Evolutionary conservation across 2,329 filamentous ascomycete species (phyloP).

Genomic region (Verticillium dahliae): DNA sequence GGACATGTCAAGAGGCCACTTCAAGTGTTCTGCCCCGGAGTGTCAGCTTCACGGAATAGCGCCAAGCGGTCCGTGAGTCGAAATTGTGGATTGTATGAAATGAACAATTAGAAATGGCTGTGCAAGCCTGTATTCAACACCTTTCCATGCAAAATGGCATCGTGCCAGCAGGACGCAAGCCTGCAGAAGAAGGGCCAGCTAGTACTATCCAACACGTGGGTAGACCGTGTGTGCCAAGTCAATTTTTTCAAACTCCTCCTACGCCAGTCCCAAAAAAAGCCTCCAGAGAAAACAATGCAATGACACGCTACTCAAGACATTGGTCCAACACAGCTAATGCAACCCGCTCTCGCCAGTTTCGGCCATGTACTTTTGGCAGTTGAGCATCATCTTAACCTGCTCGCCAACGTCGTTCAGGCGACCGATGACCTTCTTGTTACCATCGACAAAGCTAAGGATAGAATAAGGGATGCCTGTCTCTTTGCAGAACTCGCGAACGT

Average conservation of each 20-base stretch:
- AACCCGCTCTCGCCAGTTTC: constrained; percentile 37
- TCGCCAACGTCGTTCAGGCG: constrained; percentile 51
- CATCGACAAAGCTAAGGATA: constrained; percentile 54
- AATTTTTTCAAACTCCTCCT: not conserved
- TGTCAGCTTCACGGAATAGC: no score
- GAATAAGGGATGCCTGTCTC: constrained; percentile 58
- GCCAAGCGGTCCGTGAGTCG: no score
- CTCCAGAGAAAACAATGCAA: not conserved
- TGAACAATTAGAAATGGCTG: not conserved
- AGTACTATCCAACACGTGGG: not conserved
- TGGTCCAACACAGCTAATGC: constrained; percentile 14
- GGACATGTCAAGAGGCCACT: no score
- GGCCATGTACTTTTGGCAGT: constrained; percentile 48
- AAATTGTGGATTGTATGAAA: no score
- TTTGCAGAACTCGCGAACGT: constrained; percentile 58
- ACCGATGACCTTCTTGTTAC: constrained; percentile 46
- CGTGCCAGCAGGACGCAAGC: not conserved
- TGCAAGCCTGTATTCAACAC: not conserved
- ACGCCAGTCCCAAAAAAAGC: not conserved
- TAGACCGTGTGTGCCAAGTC: not conserved
- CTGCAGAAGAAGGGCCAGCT: not conserved
- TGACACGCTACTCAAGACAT: not conserved
- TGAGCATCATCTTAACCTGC: constrained; percentile 53
- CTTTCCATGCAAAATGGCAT: not conserved
- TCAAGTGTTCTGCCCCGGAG: no score